Evolutionary conservation across 768 basidiomycete genomes (phyloP), one percentile per base, ranked within the genome.

Genomic region (Chlorophyllum brunneum): DNA sequence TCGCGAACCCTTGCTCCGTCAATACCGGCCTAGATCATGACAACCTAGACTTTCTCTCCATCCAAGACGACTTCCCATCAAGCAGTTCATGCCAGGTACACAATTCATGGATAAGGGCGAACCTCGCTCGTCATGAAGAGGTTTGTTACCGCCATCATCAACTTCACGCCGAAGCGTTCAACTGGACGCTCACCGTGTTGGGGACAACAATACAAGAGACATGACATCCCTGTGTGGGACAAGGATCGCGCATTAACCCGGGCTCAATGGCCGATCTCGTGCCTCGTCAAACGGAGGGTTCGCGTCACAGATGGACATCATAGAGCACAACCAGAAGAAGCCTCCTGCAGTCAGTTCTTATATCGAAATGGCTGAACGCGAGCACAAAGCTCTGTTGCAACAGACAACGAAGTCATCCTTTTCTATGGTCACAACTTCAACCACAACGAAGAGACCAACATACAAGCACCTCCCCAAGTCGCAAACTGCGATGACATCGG

Each of bases 381-480:
- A 53, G 51, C 51, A 30, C 51, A 46, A 45, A 39, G 51, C 51
- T 53, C 51, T 53, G 51, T 53, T 53, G 36, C 23, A 33, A 46
- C 51, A 51, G 49, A 42, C 7, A 8, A 27, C 40, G 16, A 36
- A 16, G 18, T 18, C 30, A 24, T 42, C 49, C 40, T 51, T 40
- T 51, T 53, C 51, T 45, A 22, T 20, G 51, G 51, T 33, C 51
- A 39, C 51, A 53, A 53, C 51, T 53, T 46, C 51, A 45, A 38
- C 51, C 51, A 53, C 37, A 20, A 45, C 36, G 37, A 46, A 53
- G 43, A 53, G 51, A 45, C 51, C 51, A 53, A 53, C 51, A 46
- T 53, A 15, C 37, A 36, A 40, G 23, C 29, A 24, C 36, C 36
- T 22, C 44, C 37, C 15, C 34, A 31, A 41, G 27, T 37, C 26